These are phyloP conservation scores for Miscanthus sacchariflorus DNA, from an alignment of 202 grass and related monocot species.

Conservation along the genomic window DNA sequence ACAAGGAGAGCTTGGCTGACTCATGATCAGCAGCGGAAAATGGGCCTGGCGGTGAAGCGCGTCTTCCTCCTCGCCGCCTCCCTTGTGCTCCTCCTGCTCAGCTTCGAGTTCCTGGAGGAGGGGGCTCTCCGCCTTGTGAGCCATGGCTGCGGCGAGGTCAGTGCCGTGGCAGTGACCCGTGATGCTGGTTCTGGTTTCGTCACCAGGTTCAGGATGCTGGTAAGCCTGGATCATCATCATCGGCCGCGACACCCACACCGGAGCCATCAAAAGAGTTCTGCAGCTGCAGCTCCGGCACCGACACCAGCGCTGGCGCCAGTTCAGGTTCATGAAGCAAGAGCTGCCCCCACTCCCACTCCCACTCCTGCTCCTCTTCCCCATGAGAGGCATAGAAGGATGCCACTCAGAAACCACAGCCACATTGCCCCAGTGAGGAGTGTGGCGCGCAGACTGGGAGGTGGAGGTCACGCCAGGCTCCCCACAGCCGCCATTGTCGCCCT, in stretches of 20 bases:
- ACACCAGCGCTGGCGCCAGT: neutral
- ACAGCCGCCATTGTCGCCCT: conserved; percentile 29
- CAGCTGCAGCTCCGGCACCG: conserved; percentile 7
- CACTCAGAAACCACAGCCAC: conserved; percentile 13
- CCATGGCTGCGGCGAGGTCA: neutral
- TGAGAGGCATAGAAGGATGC: neutral
- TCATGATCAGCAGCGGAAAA: conserved; percentile 29
- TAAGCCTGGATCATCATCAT: conserved; percentile 34
- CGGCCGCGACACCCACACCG: neutral
- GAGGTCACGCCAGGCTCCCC: neutral
- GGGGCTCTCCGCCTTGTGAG: conserved; percentile 13
- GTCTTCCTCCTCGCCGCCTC: conserved; percentile 41
- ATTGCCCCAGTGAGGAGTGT: conserved; percentile 33
- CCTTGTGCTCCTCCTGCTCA: conserved; percentile 45
- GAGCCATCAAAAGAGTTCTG: conserved; percentile 4
- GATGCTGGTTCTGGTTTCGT: neutral
- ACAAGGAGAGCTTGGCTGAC: neutral
- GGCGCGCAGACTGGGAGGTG: conserved; percentile 2
- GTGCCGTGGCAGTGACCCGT: neutral
- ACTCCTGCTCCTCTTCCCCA: conserved; percentile 39
- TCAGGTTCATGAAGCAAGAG: conserved; percentile 18
- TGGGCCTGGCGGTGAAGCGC: conserved; percentile 40
- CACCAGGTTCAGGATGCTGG: conserved; percentile 60
- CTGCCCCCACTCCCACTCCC: conserved; percentile 12
- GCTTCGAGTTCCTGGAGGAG: conserved; percentile 32